phyloP scores from a whole-genome alignment of 805 yeast species.

The Nakazawaea ishiwadae region DNA sequence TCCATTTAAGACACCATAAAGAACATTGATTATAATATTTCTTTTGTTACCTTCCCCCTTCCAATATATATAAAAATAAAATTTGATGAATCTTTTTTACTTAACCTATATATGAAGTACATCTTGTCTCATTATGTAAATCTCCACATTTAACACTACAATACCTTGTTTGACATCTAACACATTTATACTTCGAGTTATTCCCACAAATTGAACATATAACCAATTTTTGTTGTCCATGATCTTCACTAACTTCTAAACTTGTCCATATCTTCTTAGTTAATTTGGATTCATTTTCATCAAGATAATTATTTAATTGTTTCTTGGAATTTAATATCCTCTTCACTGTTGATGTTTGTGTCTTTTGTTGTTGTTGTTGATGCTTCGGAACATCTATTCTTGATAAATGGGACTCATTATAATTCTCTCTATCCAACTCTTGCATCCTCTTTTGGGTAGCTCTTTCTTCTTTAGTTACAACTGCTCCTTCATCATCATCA shows the following conservation, averaged over 20 bases:
- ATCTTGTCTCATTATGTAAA: conserved; percentile 40
- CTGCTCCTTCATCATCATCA: conserved; percentile 15
- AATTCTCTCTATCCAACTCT: conserved; percentile 39
- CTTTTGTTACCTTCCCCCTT: no score
- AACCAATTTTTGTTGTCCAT: conserved; percentile 25
- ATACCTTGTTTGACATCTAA: conserved; percentile 35
- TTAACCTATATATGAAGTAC: conserved; percentile 24
- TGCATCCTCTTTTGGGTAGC: conserved; percentile 33
- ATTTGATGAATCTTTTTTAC: neutral
- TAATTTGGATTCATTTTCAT: conserved; percentile 29
- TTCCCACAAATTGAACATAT: conserved; percentile 44
- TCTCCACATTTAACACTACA: conserved; percentile 35
- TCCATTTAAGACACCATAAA: conserved; percentile 72
- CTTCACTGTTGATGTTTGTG: conserved; percentile 28
- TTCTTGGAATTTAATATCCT: conserved; percentile 35
- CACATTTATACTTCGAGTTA: conserved; percentile 34
- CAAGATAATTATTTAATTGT: conserved; percentile 34
- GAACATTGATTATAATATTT: conserved; percentile 14
- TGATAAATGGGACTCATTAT: conserved; percentile 27
- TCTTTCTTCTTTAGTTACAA: conserved; percentile 25
- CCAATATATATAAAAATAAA: no score
- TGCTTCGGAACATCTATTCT: conserved; percentile 34
- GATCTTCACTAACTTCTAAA: conserved; percentile 26
- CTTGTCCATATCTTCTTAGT: conserved; percentile 25
- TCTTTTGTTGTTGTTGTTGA: conserved; percentile 10